Conservation (phyloP, 139 green algal species). For the Auxenochlorella pyrenoidosa region DNA sequence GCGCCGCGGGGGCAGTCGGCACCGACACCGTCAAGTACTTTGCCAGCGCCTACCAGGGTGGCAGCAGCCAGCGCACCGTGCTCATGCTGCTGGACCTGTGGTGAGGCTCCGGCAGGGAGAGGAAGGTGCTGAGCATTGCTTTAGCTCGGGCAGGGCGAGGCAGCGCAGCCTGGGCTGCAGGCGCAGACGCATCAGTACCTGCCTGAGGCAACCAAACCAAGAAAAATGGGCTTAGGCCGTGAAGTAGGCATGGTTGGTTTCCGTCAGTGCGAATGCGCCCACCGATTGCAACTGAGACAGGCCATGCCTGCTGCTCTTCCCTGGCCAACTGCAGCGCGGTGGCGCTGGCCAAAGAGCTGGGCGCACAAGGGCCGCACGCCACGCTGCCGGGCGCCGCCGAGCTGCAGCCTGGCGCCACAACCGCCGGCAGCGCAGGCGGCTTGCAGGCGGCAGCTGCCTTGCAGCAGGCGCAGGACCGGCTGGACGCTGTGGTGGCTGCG, state of each 20-base stretch:
- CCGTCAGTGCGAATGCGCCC: too few relatives aligned
- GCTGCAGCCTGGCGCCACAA: not conserved
- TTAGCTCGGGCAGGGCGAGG: too few relatives aligned
- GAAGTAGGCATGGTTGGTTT: too few relatives aligned
- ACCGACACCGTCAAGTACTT: constrained; percentile 23
- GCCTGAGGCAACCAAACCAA: too few relatives aligned
- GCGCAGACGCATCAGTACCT: too few relatives aligned
- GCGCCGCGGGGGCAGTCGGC: not conserved
- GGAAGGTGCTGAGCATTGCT: not conserved
- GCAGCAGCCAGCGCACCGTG: constrained; percentile 7
- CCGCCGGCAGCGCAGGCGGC: not conserved
- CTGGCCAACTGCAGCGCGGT: not conserved
- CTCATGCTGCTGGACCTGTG: constrained; percentile 33
- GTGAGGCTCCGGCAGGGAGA: not conserved
- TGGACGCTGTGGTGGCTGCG: constrained; percentile 22
- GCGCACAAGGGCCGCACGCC: not conserved
- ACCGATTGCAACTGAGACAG: too few relatives aligned
- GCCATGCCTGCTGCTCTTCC: not conserved
- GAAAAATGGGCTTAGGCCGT: too few relatives aligned
- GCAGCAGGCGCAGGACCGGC: not conserved
- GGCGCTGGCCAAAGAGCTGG: constrained; percentile 14
- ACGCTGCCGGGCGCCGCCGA: not conserved
- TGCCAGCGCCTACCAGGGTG: constrained; percentile 10
- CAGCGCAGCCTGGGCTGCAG: too few relatives aligned
- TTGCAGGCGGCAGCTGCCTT: not conserved